Evolutionary conservation across 306 rosid genomes (phyloP).

Genomic region (Fragaria nilgerrensis): DNA sequence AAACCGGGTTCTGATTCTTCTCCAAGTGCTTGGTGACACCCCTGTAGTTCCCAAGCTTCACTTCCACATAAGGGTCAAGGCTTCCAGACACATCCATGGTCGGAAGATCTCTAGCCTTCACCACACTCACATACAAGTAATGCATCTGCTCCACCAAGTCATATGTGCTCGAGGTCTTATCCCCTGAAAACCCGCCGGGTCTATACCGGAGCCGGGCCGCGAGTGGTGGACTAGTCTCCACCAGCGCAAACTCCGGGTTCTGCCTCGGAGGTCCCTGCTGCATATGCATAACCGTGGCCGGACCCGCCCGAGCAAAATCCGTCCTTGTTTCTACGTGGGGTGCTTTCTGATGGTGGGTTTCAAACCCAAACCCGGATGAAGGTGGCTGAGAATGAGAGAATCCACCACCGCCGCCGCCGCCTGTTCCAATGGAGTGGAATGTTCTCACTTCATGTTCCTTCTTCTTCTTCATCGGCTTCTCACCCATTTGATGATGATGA

Average conservation of each 20-base stretch:
- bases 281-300: constrained; percentile 57
- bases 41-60: constrained; percentile 85
- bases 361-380: constrained; percentile 5
- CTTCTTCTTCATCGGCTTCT: constrained; percentile 48
- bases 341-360: constrained; percentile 4
- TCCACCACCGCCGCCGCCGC: constrained; percentile 11
- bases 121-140: constrained; percentile 82
- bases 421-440: constrained; percentile 74
- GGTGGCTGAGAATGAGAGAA: constrained; percentile 29
- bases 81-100: constrained; percentile 87
- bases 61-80: constrained; percentile 94
- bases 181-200: constrained; percentile 31
- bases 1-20: constrained; percentile 83
- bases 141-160: constrained; percentile 94
- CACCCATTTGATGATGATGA: background rate
- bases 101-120: constrained; percentile 84
- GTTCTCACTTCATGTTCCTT: constrained; percentile 66
- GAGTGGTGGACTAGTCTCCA: constrained; percentile 79
- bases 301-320: constrained; percentile 67
- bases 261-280: constrained; percentile 65
- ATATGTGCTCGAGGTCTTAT: constrained; percentile 79
- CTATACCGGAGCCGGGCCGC: constrained; percentile 63
- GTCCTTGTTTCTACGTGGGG: constrained; percentile 37
- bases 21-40: constrained; percentile 73
- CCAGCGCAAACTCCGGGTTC: constrained; percentile 73